phyloP scores from a whole-genome alignment of 1,284 basidiomycete species.

The Leccinum variabile region DNA sequence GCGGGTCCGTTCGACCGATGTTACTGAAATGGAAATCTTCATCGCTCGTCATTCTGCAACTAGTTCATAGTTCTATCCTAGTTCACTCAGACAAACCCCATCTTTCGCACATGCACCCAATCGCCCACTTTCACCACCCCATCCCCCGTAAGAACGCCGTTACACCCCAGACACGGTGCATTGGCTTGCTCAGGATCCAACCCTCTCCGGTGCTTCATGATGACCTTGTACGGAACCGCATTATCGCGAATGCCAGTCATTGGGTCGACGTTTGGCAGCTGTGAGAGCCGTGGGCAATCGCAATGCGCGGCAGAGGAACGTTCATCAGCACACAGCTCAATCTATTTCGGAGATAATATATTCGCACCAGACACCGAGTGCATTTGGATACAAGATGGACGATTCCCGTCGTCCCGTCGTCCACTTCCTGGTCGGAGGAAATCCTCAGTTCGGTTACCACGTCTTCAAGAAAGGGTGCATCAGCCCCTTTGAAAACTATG shows the following conservation, averaged over 20 bases:
- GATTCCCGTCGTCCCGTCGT: constrained; percentile 32
- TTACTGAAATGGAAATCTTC: constrained; percentile 18
- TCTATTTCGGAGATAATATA: constrained; percentile 3
- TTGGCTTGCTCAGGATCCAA: constrained; percentile 47
- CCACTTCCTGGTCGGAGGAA: constrained; percentile 32
- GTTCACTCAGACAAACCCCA: constrained; percentile 29
- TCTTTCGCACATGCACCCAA: constrained; percentile 48
- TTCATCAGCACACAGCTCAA: constrained; percentile 8
- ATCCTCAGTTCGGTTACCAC: constrained; percentile 53
- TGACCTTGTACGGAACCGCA: constrained; percentile 70
- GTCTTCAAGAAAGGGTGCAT: constrained; percentile 50
- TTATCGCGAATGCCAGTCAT: constrained; percentile 63
- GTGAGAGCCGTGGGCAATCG: constrained; percentile 13
- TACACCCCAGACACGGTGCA: constrained; percentile 64
- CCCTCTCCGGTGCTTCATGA: constrained; percentile 66
- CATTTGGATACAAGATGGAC: constrained; percentile 67
- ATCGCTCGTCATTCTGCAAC: neutral
- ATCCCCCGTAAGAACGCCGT: constrained; percentile 49
- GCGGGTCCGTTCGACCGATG: constrained; percentile 15
- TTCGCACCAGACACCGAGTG: constrained; percentile 66
- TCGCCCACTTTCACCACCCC: constrained; percentile 61
- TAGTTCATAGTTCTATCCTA: neutral
- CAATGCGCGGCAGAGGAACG: constrained; percentile 3
- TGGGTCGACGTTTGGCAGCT: constrained; percentile 74
- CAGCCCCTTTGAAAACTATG: constrained; percentile 60